Conservation (phyloP, 768 basidiomycete species). For the Megacollybia marginata region DNA sequence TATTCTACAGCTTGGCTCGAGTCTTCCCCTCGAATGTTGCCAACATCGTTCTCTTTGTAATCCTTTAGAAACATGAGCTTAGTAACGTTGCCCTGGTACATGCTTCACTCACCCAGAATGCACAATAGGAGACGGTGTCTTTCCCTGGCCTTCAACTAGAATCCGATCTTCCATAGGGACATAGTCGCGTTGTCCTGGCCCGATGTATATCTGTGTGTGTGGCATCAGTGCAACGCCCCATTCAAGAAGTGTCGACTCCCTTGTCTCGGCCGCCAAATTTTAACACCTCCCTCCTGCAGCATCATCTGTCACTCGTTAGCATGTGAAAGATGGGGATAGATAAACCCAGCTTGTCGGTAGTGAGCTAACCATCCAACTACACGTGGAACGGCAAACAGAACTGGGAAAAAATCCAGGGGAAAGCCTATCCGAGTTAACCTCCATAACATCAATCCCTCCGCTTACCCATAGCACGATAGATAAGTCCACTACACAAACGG, state of each 20-base stretch:
- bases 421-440: slow-evolving; percentile 46
- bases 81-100: slow-evolving; percentile 27
- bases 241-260: slow-evolving; percentile 26
- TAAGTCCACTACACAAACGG: slow-evolving; percentile 53
- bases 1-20: slow-evolving; percentile 30
- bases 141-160: slow-evolving; percentile 43
- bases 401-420: slow-evolving; percentile 92
- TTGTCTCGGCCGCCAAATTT: slow-evolving; percentile 89
- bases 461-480: slow-evolving; percentile 88
- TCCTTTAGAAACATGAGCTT: slow-evolving; percentile 27
- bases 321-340: not conserved
- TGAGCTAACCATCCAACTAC: slow-evolving; percentile 93
- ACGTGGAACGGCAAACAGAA: slow-evolving; percentile 85
- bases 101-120: slow-evolving; percentile 67
- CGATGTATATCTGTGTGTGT: slow-evolving; percentile 65
- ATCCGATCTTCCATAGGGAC: slow-evolving; percentile 55
- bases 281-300: slow-evolving; percentile 82
- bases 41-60: slow-evolving; percentile 60
- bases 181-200: slow-evolving; percentile 67
- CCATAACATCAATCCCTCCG: not conserved
- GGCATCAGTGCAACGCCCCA: not conserved
- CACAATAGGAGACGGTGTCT: slow-evolving; percentile 53
- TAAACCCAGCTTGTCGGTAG: slow-evolving; percentile 65
- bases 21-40: slow-evolving; percentile 53
- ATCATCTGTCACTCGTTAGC: slow-evolving; percentile 59